Conservation (phyloP, 225 moss, liverwort and hornwort species). For the Anthoceros angustus region DNA sequence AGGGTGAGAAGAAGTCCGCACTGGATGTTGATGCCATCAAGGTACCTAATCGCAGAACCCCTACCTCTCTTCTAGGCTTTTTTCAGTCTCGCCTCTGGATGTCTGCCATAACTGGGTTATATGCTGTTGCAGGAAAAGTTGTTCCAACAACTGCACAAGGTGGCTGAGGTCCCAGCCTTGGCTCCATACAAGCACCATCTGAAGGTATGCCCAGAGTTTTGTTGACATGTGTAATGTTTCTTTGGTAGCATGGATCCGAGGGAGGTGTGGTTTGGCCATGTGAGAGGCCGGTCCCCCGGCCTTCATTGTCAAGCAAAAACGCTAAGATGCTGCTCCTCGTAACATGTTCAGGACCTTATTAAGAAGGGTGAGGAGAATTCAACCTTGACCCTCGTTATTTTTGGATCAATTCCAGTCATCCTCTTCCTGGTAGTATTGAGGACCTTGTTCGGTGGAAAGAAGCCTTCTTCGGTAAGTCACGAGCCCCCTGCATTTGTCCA, state of each 20-base stretch:
- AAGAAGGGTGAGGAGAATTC: constrained; percentile 15
- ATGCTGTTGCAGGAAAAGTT: neutral
- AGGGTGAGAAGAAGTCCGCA: neutral
- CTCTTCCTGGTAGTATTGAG: neutral
- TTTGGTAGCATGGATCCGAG: too few species aligned
- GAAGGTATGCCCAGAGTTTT: constrained; percentile 5
- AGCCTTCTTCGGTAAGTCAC: neutral
- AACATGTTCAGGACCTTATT: constrained; percentile 6
- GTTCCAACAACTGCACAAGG: constrained; percentile 12
- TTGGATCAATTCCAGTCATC: constrained; percentile 26
- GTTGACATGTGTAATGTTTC: neutral
- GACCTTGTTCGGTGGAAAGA: constrained; percentile 2
- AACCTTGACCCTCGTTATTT: constrained; percentile 12
- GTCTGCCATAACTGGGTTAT: neutral
- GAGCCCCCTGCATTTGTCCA: too few species aligned
- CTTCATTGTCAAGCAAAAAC: neutral
- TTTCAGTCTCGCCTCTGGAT: neutral
- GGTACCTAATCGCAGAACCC: constrained; percentile 3
- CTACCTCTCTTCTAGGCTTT: neutral
- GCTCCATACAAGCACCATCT: constrained; percentile 13
- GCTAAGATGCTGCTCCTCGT: neutral
- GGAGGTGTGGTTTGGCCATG: neutral
- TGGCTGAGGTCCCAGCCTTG: constrained; percentile 8
- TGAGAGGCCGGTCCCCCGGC: too few species aligned
- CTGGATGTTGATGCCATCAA: constrained; percentile 11